Evolutionary conservation across 1,284 basidiomycete species (phyloP).

Genomic region (Pisolithus thermaeus): DNA sequence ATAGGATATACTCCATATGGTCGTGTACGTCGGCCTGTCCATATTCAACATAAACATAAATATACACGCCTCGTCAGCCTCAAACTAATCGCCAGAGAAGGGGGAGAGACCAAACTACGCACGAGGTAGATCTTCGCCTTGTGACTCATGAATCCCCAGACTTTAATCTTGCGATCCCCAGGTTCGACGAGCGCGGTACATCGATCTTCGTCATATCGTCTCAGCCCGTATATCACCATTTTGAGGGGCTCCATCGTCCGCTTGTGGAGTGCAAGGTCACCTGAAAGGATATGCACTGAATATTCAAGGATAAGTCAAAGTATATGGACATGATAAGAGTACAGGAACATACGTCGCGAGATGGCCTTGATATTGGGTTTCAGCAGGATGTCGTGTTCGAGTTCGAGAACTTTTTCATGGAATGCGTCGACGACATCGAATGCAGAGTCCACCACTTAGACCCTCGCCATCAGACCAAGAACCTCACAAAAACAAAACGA

Average conservation of each 20-base stretch:
- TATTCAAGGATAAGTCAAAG: neutral
- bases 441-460: slow-evolving; percentile 56
- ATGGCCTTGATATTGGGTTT: slow-evolving; percentile 57
- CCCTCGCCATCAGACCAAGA: neutral
- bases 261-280: slow-evolving; percentile 65
- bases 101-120: slow-evolving; percentile 13
- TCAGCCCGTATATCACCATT: slow-evolving; percentile 58
- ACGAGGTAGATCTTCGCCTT: slow-evolving; percentile 66
- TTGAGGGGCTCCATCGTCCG: slow-evolving; percentile 65
- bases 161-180: slow-evolving; percentile 15
- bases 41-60: neutral
- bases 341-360: slow-evolving; percentile 40
- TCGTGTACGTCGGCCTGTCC: slow-evolving; percentile 60
- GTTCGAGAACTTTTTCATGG: slow-evolving; percentile 52
- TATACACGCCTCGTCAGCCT: neutral
- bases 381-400: slow-evolving; percentile 54
- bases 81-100: neutral
- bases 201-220: slow-evolving; percentile 62
- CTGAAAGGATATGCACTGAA: slow-evolving; percentile 66
- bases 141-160: slow-evolving; percentile 60
- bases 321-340: neutral
- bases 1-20: slow-evolving; percentile 64
- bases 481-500: neutral
- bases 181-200: slow-evolving; percentile 43
- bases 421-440: slow-evolving; percentile 65